Base-by-base conservation (phyloP, 768 basidiomycete genomes). In the Suillus weaverae region DNA sequence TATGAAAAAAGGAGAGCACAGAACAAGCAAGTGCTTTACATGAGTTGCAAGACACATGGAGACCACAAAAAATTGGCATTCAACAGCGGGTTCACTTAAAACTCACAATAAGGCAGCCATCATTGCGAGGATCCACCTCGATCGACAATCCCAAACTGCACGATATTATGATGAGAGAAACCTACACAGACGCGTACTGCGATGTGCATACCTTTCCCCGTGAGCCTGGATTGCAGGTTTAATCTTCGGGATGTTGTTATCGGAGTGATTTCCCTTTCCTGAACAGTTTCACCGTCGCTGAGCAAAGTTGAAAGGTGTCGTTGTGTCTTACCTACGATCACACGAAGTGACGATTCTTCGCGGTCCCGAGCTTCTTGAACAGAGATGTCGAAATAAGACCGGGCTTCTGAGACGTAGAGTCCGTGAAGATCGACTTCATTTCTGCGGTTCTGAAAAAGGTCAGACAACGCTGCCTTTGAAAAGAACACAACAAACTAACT, bases 351-450 rank as follows among this genome's bases (percentile, higher is more conserved):
- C 9, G 77, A 69, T 62, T 87, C 81, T 3, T 89, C 89, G 32
- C 81, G 76, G 32, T 71, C 73, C 61, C 87, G 86, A 7, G 90
- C 92, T 32, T 81, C 75, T 70, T 85, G 75, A 32, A 95, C 84
- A 9, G 90, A 88, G 8, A 72, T 66, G 72, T 95, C 92, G 1
- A 89, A 87, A 62, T 83, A 82, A 50, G 82, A 77, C 54, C 94
- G 87, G 20, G 93, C 91, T 76, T 97, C 95, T 71, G 91, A 90
- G 61, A 95, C 94, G 74, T 91, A 94, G 3, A 96, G 80, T 3
- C 92, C 92, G 73, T 96, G 94, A 38, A 95, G 77, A 74, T 96
- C 94, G 56, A 95, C 80, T 74, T 91, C 89, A 2, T 87, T 89
- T 63, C 81, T 76, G 55, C 88, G 20, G 22, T 55, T 56, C 63